phyloP scores from a whole-genome alignment of 139 green algal species.

The Gonium pectorale region DNA sequence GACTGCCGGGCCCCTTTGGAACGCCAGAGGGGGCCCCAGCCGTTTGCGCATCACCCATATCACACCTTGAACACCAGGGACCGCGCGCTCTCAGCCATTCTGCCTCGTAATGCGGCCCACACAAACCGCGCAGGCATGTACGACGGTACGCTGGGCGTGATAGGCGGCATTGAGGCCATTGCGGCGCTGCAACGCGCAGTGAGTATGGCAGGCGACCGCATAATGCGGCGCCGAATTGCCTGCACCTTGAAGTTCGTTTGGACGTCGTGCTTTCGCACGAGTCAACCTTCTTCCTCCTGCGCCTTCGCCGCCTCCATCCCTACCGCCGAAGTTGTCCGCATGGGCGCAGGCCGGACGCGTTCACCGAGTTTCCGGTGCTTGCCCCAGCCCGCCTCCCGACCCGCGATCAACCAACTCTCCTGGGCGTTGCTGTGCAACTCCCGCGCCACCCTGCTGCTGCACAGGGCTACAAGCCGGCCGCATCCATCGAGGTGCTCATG shows the following conservation, averaged over 20 bases:
- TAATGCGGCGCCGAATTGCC: neutral
- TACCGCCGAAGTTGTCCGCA: too few relatives aligned
- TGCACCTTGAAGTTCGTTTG: neutral
- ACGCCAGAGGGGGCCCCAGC: too few relatives aligned
- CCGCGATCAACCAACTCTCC: neutral
- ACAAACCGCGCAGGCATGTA: conserved; percentile 75
- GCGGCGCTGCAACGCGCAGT: conserved; percentile 76
- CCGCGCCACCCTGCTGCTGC: neutral
- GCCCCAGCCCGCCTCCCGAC: neutral
- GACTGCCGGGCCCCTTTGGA: neutral
- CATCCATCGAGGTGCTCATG: conserved; percentile 93
- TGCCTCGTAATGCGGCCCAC: neutral
- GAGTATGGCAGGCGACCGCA: neutral
- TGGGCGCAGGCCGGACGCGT: too few relatives aligned
- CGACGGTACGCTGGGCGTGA: conserved; percentile 94
- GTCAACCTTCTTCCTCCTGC: too few relatives aligned
- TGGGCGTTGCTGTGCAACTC: neutral
- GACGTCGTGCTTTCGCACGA: neutral
- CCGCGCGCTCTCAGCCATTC: neutral
- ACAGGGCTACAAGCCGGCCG: conserved; percentile 81
- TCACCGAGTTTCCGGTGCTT: too few relatives aligned
- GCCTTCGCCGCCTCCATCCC: too few relatives aligned
- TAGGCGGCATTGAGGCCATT: conserved; percentile 92
- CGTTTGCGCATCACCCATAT: neutral
- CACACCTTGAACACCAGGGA: neutral